Evolutionary conservation across 495 filamentous ascomycete genomes (phyloP), one percentile per base, ranked within the genome.

Genomic region (Penicillium canariense): DNA sequence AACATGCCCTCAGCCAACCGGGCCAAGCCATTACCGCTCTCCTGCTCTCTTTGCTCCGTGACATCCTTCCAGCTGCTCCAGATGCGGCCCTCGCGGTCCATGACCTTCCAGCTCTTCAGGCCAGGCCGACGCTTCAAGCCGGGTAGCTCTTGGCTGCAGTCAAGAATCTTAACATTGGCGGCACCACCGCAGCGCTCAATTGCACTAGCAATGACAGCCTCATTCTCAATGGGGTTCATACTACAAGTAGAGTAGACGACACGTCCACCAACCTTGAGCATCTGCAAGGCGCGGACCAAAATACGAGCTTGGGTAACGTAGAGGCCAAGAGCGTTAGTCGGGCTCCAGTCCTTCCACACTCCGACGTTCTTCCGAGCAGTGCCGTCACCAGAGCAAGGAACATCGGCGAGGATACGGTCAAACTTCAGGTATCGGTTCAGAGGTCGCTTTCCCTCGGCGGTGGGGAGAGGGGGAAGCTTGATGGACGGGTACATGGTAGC

Each of bases 231-330:
- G 0, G 94, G 93, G 70, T 97, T 98, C 87, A 98, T 88, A 69
- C 90, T 95, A 77, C 94, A 98, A 14, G 94, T 97, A 6, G 92
- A 97, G 74, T 97, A 98, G 25, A 97, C 91, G 8, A 97, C 87
- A 42, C 90, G 83, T 54, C 94, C 94, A 28, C 94, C 94, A 36
- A 89, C 87, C 72, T 97, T 97, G 18, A 97, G 78, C 89, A 98
- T 92, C 73, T 98, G 95, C 44, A 98, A 76, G 17, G 91, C 91
- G 50, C 95, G 88, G 47, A 96, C 87, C 47, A 97, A 77, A 62
- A 98, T 98, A 7, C 93, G 81, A 28, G 87, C 80, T 69, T 98
- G 94, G 1, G 87, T 91, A 17, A 83, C 67, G 68, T 96, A 85
- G 11, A 98, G 81, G 12, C 92, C 93, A 48, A 97, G 68, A 6